Evolutionary conservation across 2,329 filamentous ascomycete species (phyloP).

Genomic region (Setomelanomma holmii): DNA sequence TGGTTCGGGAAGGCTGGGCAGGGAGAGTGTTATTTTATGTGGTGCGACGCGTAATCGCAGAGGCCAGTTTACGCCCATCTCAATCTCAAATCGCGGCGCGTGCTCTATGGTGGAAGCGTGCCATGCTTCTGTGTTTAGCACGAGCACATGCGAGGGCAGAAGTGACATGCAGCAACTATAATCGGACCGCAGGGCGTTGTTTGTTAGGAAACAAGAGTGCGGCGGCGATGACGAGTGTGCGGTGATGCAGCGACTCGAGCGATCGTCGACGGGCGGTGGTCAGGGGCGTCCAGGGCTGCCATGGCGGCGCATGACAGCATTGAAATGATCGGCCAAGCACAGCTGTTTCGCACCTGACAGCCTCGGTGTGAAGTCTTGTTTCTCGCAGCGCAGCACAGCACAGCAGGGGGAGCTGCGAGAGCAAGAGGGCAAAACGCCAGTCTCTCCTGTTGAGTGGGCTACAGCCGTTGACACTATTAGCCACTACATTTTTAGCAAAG

Average conservation of each 20-base stretch:
- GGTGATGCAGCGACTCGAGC: background rate
- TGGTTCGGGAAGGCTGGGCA: conserved; percentile 6
- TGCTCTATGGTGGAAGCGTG: background rate
- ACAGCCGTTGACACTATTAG: conserved; percentile 8
- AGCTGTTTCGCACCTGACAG: conserved; percentile 4
- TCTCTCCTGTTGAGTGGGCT: conserved; percentile 3
- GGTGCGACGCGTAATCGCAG: conserved; percentile 39
- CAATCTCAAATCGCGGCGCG: too few species aligned
- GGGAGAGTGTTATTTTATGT: conserved; percentile 30
- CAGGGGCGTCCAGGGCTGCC: conserved; percentile 8
- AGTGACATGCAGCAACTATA: background rate
- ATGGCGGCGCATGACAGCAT: conserved; percentile 5
- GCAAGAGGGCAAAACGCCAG: background rate
- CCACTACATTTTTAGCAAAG: conserved; percentile 31
- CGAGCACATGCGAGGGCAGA: background rate
- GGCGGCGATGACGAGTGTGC: background rate
- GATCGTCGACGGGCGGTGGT: background rate
- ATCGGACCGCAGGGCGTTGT: background rate
- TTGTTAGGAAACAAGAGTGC: background rate
- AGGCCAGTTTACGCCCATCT: background rate
- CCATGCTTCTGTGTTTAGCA: background rate
- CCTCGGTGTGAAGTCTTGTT: background rate
- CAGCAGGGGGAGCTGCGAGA: background rate
- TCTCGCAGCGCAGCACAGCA: background rate
- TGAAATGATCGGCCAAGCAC: conserved; percentile 5